A percentile compares a stretch with the other conserved stretches of the same genome.
Conservation (phyloP, 768 basidiomycete genomes). For the Tulasnella sp. region DNA sequence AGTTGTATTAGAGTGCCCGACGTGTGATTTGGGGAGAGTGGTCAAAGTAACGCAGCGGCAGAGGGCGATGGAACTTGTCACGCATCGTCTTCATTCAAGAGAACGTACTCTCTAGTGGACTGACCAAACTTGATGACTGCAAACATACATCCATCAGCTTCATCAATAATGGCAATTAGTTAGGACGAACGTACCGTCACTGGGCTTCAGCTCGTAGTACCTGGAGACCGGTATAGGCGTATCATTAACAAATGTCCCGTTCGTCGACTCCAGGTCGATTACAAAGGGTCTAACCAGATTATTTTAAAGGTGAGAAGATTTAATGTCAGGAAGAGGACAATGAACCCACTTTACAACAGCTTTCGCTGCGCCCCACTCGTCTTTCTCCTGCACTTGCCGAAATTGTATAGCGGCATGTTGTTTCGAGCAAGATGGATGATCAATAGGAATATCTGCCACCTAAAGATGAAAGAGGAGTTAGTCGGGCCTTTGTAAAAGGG, state of each 20-base stretch:
- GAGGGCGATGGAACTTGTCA: not conserved
- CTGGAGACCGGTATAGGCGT: constrained; percentile 72
- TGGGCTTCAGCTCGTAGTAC: constrained; percentile 70
- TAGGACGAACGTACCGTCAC: constrained; percentile 59
- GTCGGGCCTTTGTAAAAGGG: not conserved
- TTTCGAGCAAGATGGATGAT: constrained; percentile 96
- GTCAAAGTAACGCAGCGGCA: not conserved
- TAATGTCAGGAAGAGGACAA: not conserved
- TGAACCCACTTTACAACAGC: constrained; percentile 66
- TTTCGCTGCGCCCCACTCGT: constrained; percentile 74
- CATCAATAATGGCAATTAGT: not conserved
- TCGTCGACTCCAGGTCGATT: constrained; percentile 98
- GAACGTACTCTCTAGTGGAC: constrained; percentile 71
- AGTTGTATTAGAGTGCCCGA: too few species aligned
- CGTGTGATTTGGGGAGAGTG: too few species aligned
- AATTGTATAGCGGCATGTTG: constrained; percentile 97
- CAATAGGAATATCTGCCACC: constrained; percentile 59
- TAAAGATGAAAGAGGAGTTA: constrained; percentile 11
- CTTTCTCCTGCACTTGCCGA: constrained; percentile 77
- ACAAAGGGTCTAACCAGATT: constrained; percentile 74
- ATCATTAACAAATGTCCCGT: constrained; percentile 86
- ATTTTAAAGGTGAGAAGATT: not conserved
- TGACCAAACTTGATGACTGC: constrained; percentile 79
- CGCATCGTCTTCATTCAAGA: constrained; percentile 57
- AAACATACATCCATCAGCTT: constrained; percentile 11